Evolutionary conservation across 2,329 filamentous ascomycete species (phyloP).

Genomic region (Ophiostoma tasmaniense): DNA sequence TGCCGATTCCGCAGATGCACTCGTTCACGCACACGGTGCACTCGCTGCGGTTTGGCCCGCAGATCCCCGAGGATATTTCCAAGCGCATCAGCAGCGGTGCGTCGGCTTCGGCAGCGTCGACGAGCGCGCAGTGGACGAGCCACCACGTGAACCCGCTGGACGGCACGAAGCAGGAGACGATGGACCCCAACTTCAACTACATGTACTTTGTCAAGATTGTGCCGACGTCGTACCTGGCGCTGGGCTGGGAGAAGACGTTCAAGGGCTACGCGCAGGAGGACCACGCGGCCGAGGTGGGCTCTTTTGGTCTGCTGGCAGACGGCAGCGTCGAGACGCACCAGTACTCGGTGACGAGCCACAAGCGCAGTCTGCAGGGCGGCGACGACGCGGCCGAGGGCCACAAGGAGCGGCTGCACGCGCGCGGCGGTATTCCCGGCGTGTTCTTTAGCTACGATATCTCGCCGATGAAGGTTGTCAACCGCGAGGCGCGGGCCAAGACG

Average conservation of each 20-base stretch:
- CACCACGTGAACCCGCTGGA: conserved; percentile 92
- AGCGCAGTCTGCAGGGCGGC: conserved; percentile 76
- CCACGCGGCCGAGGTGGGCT: conserved; percentile 51
- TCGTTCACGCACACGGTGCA: conserved; percentile 87
- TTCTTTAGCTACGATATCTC: conserved; percentile 99
- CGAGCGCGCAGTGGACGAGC: conserved; percentile 61
- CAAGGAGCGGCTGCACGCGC: conserved; percentile 80
- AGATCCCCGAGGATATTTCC: conserved; percentile 65
- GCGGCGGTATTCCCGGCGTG: conserved; percentile 88
- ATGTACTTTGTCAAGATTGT: conserved; percentile 99
- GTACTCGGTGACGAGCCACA: conserved; percentile 96
- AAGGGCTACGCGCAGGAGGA: conserved; percentile 28
- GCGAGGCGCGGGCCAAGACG: conserved; percentile 79
- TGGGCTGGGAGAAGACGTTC: conserved; percentile 69
- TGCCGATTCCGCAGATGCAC: conserved; percentile 59
- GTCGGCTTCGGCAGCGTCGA: conserved; percentile 28
- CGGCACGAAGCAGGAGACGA: conserved; percentile 63
- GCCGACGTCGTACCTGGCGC: conserved; percentile 84
- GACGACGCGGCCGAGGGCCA: conserved; percentile 81
- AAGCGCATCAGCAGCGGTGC: conserved; percentile 40
- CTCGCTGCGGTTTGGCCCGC: conserved; percentile 83
- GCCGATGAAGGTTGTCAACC: conserved; percentile 98
- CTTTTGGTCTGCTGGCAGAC: conserved; percentile 54
- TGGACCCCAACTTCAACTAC: conserved; percentile 82
- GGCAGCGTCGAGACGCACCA: conserved; percentile 96